These are phyloP conservation scores for Thelonectria olida DNA, from an alignment of 2,329 filamentous ascomycete genomes.

Conservation along the genomic window DNA sequence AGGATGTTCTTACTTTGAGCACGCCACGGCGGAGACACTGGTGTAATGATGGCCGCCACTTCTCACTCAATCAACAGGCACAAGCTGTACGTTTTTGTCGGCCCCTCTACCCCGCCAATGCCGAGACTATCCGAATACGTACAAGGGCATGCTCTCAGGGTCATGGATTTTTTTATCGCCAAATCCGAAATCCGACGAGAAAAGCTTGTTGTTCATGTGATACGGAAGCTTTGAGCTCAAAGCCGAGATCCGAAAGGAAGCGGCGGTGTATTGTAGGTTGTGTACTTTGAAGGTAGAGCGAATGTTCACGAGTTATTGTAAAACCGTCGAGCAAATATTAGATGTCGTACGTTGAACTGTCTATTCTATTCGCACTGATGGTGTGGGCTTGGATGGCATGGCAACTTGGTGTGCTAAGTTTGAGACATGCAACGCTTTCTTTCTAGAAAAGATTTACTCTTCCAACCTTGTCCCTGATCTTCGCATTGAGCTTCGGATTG, in stretches of 20 bases:
- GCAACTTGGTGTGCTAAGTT: no score
- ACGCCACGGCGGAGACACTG: conserved; percentile 37
- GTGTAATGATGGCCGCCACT: conserved; percentile 20
- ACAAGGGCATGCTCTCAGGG: neutral
- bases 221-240: neutral
- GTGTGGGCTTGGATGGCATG: no score
- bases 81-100: conserved; percentile 16
- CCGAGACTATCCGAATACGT: conserved; percentile 38
- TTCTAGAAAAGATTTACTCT: neutral
- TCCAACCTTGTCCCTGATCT: neutral
- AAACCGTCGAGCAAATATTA: no score
- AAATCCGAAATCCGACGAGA: neutral
- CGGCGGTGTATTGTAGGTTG: neutral
- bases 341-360: no score
- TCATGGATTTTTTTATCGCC: neutral
- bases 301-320: neutral
- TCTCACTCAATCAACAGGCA: conserved; percentile 26
- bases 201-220: neutral
- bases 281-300: no score
- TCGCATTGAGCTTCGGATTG: neutral
- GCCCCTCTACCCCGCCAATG: conserved; percentile 41
- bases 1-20: conserved; percentile 14
- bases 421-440: no score
- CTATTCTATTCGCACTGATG: no score
- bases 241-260: neutral